A percentile compares a stretch with the other conserved stretches of the same genome.
These are phyloP conservation scores for Chaetomium strumarium DNA, from an alignment of 2,329 filamentous ascomycete genomes.

Conservation along the genomic window DNA sequence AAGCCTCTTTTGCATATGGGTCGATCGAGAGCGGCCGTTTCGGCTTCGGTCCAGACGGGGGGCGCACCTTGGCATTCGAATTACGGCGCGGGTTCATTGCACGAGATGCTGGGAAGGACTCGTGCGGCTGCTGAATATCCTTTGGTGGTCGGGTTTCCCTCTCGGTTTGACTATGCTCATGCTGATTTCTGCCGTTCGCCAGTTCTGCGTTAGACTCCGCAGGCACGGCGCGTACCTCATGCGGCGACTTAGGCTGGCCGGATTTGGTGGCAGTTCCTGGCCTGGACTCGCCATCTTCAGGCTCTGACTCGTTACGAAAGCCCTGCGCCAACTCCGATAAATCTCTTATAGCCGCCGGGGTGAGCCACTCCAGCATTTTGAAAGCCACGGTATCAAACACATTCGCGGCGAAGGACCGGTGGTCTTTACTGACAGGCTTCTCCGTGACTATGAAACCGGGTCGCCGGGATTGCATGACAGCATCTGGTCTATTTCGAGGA, in stretches of 20 bases:
- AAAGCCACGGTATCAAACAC: constrained; percentile 61
- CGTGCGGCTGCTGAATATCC: constrained; percentile 13
- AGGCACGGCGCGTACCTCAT: background rate
- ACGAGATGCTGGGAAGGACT: constrained; percentile 12
- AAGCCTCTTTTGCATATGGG: constrained; percentile 26
- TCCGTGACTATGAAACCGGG: constrained; percentile 38
- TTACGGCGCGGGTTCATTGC: constrained; percentile 27
- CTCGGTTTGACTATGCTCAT: background rate
- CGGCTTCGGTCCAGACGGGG: constrained; percentile 26
- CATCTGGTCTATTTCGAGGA: constrained; percentile 1
- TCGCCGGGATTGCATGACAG: constrained; percentile 14
- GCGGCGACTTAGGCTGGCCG: background rate
- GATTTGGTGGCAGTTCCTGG: background rate
- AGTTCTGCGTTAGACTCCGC: background rate
- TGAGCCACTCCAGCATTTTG: constrained; percentile 67
- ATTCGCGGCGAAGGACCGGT: constrained; percentile 56
- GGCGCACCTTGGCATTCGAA: constrained; percentile 31
- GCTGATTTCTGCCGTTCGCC: background rate
- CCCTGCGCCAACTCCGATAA: constrained; percentile 38
- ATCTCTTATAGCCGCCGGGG: constrained; percentile 48
- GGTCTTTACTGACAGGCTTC: constrained; percentile 46
- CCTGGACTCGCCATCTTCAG: background rate
- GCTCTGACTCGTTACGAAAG: constrained; percentile 24
- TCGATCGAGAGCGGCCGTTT: constrained; percentile 32
- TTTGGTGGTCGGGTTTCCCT: constrained; percentile 6